Evolutionary conservation across 306 rosid genomes (phyloP).

Genomic region (Dryas alaskensis): DNA sequence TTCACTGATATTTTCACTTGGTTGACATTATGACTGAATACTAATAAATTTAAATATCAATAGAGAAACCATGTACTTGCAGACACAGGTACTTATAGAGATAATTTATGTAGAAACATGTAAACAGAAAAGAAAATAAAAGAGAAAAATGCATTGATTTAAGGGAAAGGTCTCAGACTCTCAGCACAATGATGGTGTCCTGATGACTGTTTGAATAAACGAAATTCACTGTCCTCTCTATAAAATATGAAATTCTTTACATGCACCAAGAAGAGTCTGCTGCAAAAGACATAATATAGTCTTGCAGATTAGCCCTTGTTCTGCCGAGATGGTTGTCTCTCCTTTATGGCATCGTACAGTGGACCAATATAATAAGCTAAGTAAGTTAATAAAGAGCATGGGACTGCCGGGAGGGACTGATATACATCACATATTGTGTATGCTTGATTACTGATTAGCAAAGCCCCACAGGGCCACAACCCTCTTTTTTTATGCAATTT

Average conservation of each 20-base stretch:
- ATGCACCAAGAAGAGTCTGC: background rate
- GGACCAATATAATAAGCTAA: constrained; percentile 44
- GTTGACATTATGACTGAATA: background rate
- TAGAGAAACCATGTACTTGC: background rate
- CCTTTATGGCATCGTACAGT: constrained; percentile 15
- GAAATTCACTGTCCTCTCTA: background rate
- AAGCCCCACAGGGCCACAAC: constrained; percentile 34
- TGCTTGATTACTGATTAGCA: constrained; percentile 19
- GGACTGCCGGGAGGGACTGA: constrained; percentile 48
- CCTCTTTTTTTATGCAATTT: constrained; percentile 18
- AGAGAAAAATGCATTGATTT: background rate
- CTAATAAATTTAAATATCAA: constrained; percentile 7
- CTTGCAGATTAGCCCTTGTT: background rate
- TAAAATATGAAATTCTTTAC: too few species aligned
- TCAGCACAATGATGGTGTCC: constrained; percentile 8
- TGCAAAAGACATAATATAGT: background rate
- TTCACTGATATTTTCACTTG: background rate
- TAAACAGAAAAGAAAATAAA: background rate
- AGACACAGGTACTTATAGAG: too few species aligned
- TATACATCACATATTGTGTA: constrained; percentile 28
- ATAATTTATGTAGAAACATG: background rate
- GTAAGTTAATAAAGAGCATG: constrained; percentile 33
- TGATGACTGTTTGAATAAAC: background rate
- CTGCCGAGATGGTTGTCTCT: background rate
- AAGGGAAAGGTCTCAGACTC: background rate